Conservation (phyloP, 768 basidiomycete genomes). For the Lentinula boryana region DNA sequence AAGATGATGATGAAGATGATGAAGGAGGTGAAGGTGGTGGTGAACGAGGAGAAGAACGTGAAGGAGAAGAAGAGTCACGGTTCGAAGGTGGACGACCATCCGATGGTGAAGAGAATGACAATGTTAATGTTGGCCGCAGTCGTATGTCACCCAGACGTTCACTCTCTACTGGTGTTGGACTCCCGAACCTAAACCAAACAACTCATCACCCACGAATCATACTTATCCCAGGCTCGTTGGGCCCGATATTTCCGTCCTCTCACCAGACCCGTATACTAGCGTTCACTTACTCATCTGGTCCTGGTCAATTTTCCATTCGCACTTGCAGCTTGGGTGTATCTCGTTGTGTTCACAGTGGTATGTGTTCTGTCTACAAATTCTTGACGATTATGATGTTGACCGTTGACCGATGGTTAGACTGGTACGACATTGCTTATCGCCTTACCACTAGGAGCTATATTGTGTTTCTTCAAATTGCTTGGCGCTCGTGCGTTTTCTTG, state of each 20-base stretch:
- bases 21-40: no score
- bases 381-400: background rate
- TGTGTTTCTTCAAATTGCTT: constrained; percentile 73
- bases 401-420: constrained; percentile 32
- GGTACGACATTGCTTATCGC: constrained; percentile 79
- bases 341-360: constrained; percentile 79
- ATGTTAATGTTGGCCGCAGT: no score
- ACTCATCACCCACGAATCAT: background rate
- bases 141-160: no score
- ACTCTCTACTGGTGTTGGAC: no score
- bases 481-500: constrained; percentile 67
- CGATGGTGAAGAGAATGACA: no score
- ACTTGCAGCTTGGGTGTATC: constrained; percentile 69
- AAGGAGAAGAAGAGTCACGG: constrained; percentile 6
- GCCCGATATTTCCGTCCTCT: constrained; percentile 63
- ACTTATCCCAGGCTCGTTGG: constrained; percentile 31
- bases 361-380: constrained; percentile 18
- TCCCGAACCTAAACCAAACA: background rate
- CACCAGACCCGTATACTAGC: constrained; percentile 49
- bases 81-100: background rate
- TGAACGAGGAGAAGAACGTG: background rate
- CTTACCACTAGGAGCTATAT: constrained; percentile 67
- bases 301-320: constrained; percentile 78
- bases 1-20: constrained; percentile 19
- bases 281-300: constrained; percentile 59